Evolutionary conservation across 768 basidiomycete species (phyloP), one percentile per base, ranked within the genome.

Genomic region (Psilocybe azurescens): DNA sequence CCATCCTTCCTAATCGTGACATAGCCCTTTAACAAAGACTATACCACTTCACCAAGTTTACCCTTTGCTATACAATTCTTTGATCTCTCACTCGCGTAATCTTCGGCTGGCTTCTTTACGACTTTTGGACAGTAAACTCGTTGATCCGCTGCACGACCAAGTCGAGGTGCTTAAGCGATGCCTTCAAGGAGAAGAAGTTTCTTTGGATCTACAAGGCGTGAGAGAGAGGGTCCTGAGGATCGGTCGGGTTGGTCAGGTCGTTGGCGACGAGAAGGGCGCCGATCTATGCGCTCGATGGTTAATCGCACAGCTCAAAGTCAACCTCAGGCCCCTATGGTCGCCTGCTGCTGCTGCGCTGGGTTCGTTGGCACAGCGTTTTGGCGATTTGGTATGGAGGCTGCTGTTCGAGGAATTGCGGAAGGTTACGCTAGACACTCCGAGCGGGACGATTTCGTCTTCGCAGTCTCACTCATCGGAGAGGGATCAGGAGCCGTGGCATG

Each of bases 221-320:
- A 82, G 97, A 38, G 97, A 99, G 69, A 86, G 94, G 48, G 87
- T 93, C 3, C 75, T 97, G 69, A 80, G 88, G 28, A 91, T 97
- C 7, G 85, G 87, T 3, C 83, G 90, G 55, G 82, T 96, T 2
- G 88, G 83, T 1, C 83, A 87, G 62, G 80, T 84, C 5, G 81
- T 91, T 9, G 86, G 81, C 2, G 86, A 88, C 50, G 78, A 80
- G 41, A 69, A 80, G 41, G 84, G 84, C 16, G 86, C 87, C 0
- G 89, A 92, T 60, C 69, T 93, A 5, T 88, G 86, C 60, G 77
- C 82, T 5, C 74, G 88, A 46, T 95, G 94, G 91, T 72, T 95
- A 20, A 83, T 90, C 30, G 93, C 91, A 5, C 96, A 97, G 72
- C 80, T 98, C 56, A 98, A 99, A 77, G 91, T 98, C 62, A 97